These are phyloP conservation scores for Plasmodium relictum DNA, from an alignment of 169 alveolate genomes.

Conservation along the genomic window DNA sequence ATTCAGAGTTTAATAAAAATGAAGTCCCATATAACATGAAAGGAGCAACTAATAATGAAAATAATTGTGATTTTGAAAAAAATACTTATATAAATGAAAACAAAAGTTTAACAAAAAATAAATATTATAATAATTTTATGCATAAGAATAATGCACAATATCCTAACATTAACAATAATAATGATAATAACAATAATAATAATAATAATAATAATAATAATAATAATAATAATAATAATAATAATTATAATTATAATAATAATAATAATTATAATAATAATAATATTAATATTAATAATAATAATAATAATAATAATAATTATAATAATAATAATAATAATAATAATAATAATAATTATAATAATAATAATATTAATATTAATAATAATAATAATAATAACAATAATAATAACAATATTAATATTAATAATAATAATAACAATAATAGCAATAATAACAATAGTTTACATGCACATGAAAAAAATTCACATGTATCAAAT, in stretches of 20 bases:
- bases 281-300: neutral
- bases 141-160: neutral
- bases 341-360: neutral
- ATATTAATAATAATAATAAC: neutral
- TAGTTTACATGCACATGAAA: too few relatives aligned
- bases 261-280: neutral
- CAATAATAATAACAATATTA: neutral
- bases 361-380: neutral
- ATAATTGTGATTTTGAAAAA: neutral
- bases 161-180: neutral
- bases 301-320: neutral
- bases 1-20: slow-evolving; percentile 1
- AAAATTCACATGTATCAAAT: too few relatives aligned
- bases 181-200: neutral
- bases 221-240: neutral
- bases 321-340: neutral
- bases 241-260: neutral
- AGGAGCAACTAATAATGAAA: slow-evolving; percentile 19
- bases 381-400: neutral
- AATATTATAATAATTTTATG: slow-evolving; percentile 3
- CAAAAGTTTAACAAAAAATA: neutral
- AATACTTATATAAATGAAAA: slow-evolving; percentile 1
- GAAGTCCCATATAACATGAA: slow-evolving; percentile 12
- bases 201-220: neutral
- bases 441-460: neutral